Evolutionary conservation across 345 rosid species (phyloP).

Genomic region (Populus tremula): DNA sequence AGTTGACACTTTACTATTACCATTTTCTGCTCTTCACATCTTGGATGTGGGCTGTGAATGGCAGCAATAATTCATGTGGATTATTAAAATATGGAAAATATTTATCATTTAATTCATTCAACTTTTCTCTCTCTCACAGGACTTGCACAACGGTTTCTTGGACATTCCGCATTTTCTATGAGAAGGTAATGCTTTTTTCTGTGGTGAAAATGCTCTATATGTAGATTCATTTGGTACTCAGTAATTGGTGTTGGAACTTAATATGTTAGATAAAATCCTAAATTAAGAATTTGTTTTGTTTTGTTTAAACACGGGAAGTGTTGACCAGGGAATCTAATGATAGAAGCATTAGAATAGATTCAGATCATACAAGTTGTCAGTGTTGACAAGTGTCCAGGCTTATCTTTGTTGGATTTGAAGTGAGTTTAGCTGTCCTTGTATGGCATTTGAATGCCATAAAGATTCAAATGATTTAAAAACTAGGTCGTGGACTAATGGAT

Average conservation of each 20-base stretch:
- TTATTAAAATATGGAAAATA: not conserved
- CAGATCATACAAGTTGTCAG: not conserved
- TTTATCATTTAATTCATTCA: conserved; percentile 3
- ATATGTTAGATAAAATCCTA: not conserved
- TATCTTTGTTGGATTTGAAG: not conserved
- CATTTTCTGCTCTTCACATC: not conserved
- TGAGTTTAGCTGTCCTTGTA: not conserved
- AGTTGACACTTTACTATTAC: not conserved
- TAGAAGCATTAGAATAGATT: not conserved
- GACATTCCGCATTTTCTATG: conserved; percentile 88
- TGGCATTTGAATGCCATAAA: conserved; percentile 2
- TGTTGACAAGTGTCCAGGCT: not conserved
- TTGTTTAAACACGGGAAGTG: not conserved
- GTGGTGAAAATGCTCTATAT: not conserved
- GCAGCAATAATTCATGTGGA: not conserved
- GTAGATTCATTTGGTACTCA: not conserved
- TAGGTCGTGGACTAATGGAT: not conserved
- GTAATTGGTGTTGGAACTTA: not conserved
- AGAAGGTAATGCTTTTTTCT: conserved; percentile 54
- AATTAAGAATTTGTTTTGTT: not conserved
- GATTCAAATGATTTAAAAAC: not conserved
- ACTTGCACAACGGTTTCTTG: conserved; percentile 91
- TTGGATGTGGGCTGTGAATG: not conserved
- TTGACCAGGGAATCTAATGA: not conserved
- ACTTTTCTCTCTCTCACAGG: conserved; percentile 38